These are phyloP conservation scores for Vitis rupestris DNA, from an alignment of 164 flowering plant genomes.

Conservation along the genomic window DNA sequence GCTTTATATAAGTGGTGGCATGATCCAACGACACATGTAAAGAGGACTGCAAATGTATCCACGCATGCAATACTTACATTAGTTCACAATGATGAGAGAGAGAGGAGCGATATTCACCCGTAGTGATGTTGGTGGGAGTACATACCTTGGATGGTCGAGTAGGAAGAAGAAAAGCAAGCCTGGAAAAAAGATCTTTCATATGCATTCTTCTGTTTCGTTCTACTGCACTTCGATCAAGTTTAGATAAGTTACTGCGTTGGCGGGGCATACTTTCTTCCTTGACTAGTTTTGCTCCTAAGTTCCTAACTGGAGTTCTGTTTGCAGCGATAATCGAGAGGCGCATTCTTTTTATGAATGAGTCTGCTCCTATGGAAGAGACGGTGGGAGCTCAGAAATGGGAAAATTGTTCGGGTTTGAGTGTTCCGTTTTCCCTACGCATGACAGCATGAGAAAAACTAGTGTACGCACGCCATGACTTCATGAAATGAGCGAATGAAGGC, in stretches of 20 bases:
- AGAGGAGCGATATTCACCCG: too few relatives aligned
- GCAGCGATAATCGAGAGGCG: too few relatives aligned
- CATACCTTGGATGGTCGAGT: neutral
- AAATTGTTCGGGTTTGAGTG: too few relatives aligned
- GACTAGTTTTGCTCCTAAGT: neutral
- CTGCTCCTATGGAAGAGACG: too few relatives aligned
- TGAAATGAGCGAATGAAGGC: too few relatives aligned
- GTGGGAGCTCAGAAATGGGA: too few relatives aligned
- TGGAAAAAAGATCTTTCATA: neutral
- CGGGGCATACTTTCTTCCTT: neutral
- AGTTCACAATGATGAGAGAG: too few relatives aligned
- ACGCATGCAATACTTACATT: neutral
- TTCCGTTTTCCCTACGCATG: too few relatives aligned
- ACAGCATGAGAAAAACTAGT: too few relatives aligned
- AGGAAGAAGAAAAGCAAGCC: neutral
- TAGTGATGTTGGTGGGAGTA: neutral
- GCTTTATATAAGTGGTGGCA: neutral
- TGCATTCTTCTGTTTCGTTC: neutral
- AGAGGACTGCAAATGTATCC: neutral
- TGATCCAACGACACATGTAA: neutral
- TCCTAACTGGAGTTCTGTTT: too few relatives aligned
- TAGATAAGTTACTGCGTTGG: neutral
- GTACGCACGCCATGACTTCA: too few relatives aligned
- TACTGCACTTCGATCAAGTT: neutral
- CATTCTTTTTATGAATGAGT: too few relatives aligned